Conservation (phyloP, 176 grass and related monocot genomes). For the Metroxylon sagu region DNA sequence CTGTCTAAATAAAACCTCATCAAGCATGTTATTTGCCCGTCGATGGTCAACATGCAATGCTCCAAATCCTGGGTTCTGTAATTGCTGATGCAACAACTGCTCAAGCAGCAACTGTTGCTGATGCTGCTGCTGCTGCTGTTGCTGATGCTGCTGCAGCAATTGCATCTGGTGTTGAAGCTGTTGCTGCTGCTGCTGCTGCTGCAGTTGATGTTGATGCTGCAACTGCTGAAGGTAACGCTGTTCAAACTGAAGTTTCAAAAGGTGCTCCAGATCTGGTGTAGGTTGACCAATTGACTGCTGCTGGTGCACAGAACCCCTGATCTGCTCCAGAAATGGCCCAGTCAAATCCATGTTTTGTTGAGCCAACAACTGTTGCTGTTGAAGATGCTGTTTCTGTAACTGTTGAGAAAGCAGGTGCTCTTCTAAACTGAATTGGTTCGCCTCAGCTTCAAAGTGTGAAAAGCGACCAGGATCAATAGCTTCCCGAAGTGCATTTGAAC, state of each 20-base stretch:
- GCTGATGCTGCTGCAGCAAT: conserved; percentile 35
- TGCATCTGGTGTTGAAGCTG: conserved; percentile 12
- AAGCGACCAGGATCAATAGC: conserved; percentile 36
- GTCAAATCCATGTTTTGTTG: conserved; percentile 1
- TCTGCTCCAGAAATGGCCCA: conserved; percentile 11
- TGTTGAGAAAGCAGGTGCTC: conserved; percentile 33
- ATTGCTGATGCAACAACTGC: conserved; percentile 72
- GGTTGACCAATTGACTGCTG: conserved; percentile 5
- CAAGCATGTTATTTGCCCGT: conserved; percentile 36
- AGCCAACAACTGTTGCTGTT: not conserved
- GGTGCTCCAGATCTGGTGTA: conserved; percentile 53
- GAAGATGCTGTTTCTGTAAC: conserved; percentile 14
- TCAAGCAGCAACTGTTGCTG: conserved; percentile 72
- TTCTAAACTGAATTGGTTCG: conserved; percentile 63
- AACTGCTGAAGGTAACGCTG: conserved; percentile 65
- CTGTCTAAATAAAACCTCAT: conserved; percentile 54
- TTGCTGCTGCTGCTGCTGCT: conserved; percentile 58
- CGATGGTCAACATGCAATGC: conserved; percentile 28
- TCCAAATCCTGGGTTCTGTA: conserved; percentile 51
- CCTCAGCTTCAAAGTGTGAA: conserved; percentile 42
- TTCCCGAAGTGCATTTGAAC: conserved; percentile 29
- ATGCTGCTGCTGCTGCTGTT: conserved; percentile 33
- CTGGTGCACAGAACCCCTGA: conserved; percentile 1
- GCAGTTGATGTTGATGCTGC: conserved; percentile 47
- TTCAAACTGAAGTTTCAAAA: conserved; percentile 62